Evolutionary conservation across 2,329 filamentous ascomycete species (phyloP), one percentile per base, ranked within the genome.

Genomic region (Pyricularia sp.): DNA sequence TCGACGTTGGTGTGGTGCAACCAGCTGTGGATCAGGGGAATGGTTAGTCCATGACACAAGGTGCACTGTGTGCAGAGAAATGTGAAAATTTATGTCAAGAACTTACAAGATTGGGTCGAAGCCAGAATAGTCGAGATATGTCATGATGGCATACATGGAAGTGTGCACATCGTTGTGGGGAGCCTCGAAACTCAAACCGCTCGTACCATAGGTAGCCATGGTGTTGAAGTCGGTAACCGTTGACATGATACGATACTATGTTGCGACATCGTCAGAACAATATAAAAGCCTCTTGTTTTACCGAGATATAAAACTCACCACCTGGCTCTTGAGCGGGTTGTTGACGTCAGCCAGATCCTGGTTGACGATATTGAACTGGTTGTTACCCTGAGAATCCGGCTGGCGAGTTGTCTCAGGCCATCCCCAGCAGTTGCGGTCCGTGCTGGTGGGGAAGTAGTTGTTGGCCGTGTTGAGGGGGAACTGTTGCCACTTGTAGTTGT

Each of bases 1-100:
- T 86, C 82, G 62, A 86, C 76, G 68, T 86, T 83, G 65, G 78
- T 74, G 73, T 79, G 78, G 65, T 79, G 78, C n/a, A 80, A 75
- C 75, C 77, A 77, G 65, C 55, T 59, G 55, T 10, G 26, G 26
- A 16, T 28, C 8, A 3, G 16, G 13, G 1, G 12, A 5, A 2
- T 49, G 16, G 40, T 49, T 16, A 35, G 33, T 13, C 8, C 31
- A 31, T 31, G 5, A 6, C 5, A 31, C 8, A 9, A 31, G 5
- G 3, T 31, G 8, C 5, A 31, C 8, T 31, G 30, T 7, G 3
- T 31, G 6, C 8, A 31, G 30, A 31, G 1, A 3, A 31, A 9
- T 31, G 30, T 10, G 31, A 13, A 8, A 55, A 55, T 9, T 0
- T 6, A 30, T 30, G 1, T 33, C 24, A 3, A 19, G 3, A 13